Percentiles rank a stretch among this genome's conserved stretches.
Conservation (phyloP, 2,329 filamentous ascomycete genomes). For the Aspergillus novofumigatus region DNA sequence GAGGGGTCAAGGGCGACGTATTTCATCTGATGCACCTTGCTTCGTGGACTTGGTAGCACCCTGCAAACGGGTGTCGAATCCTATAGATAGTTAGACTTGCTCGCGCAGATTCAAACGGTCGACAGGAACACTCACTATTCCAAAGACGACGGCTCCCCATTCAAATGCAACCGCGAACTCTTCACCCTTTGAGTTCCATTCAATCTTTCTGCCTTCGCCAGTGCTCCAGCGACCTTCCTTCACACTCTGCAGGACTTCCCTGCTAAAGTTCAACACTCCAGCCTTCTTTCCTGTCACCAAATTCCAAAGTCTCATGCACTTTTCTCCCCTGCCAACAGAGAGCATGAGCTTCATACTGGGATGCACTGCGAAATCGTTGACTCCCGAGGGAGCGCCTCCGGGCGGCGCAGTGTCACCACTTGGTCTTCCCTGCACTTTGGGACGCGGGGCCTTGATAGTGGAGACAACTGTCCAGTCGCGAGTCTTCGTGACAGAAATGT, state of each 20-base stretch:
- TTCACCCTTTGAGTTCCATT: conserved; percentile 72
- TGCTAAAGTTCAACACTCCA: conserved; percentile 80
- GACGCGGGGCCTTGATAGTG: conserved; percentile 81
- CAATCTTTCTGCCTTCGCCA: conserved; percentile 77
- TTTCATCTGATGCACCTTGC: conserved; percentile 77
- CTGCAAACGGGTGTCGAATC: conserved; percentile 77
- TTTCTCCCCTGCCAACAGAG: conserved; percentile 83
- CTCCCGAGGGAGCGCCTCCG: conserved; percentile 75
- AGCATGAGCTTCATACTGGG: conserved; percentile 97
- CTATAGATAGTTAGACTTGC: conserved; percentile 22
- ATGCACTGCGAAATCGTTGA: conserved; percentile 94
- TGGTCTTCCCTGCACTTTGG: conserved; percentile 73
- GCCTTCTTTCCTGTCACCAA: conserved; percentile 94
- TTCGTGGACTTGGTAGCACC: conserved; percentile 62
- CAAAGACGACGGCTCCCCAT: conserved; percentile 76
- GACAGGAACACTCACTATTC: conserved; percentile 53
- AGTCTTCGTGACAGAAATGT: conserved; percentile 79
- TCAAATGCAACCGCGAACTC: conserved; percentile 91
- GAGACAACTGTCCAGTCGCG: conserved; percentile 86
- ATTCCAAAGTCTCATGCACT: conserved; percentile 92
- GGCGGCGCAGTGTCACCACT: conserved; percentile 84
- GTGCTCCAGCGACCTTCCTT: conserved; percentile 72
- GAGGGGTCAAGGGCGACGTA: conserved; percentile 56
- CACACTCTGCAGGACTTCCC: conserved; percentile 66
- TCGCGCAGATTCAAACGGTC: not conserved